phyloP scores from a whole-genome alignment of 73 alveolate species.

The Uronychia setigera region DNA sequence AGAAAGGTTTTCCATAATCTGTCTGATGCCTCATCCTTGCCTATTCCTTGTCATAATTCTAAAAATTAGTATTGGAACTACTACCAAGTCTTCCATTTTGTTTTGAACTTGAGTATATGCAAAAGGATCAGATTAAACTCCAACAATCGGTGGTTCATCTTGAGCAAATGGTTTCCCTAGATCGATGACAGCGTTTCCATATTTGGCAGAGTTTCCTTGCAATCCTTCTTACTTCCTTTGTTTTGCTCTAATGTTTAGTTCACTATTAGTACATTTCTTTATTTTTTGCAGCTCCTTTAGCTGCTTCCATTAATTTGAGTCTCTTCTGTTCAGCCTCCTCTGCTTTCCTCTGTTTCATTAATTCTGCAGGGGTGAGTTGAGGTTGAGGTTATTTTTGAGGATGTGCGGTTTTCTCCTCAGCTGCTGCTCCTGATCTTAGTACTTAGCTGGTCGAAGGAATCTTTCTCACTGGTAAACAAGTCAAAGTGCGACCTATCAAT shows the following conservation, averaged over 20 bases:
- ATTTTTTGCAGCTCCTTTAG: background rate
- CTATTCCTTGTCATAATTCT: background rate
- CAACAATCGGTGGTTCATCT: background rate
- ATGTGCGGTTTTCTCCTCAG: background rate
- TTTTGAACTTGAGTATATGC: background rate
- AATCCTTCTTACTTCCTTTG: constrained; percentile 17
- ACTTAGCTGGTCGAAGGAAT: background rate
- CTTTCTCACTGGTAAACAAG: background rate
- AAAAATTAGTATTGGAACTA: background rate
- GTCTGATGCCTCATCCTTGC: background rate
- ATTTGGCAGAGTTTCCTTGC: background rate
- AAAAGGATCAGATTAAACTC: background rate
- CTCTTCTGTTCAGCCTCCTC: constrained; percentile 42
- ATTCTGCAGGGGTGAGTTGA: constrained; percentile 58
- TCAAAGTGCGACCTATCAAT: background rate
- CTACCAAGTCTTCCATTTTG: background rate
- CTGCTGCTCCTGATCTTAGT: background rate
- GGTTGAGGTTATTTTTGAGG: constrained; percentile 7
- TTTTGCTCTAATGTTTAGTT: constrained; percentile 38
- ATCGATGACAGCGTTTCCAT: background rate
- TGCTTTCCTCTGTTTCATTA: constrained; percentile 37
- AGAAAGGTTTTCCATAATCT: background rate
- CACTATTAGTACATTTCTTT: no score
- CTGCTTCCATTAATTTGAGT: constrained; percentile 44
- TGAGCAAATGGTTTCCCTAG: background rate